These are phyloP conservation scores for Triticum monococcum DNA, from an alignment of 176 grass and related monocot species.

Conservation along the genomic window DNA sequence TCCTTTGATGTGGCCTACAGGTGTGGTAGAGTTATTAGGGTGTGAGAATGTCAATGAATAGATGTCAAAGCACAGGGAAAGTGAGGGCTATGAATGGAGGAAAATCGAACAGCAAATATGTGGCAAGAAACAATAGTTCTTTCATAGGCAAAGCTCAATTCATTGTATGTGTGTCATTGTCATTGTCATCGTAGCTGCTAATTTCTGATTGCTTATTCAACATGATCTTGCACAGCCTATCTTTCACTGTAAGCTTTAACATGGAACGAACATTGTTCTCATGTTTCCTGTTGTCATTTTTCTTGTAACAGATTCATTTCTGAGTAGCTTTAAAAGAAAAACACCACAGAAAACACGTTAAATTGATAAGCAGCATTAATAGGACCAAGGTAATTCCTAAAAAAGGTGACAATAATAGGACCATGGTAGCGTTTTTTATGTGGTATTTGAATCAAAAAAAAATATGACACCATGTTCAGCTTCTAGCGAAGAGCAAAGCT, in stretches of 20 bases:
- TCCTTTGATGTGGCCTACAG: conserved; percentile 36
- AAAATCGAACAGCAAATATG: neutral
- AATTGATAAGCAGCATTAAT: neutral
- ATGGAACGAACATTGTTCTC: neutral
- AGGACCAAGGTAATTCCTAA: neutral
- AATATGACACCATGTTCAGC: neutral
- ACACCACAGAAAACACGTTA: neutral
- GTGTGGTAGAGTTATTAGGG: conserved; percentile 24
- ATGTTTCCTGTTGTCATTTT: neutral
- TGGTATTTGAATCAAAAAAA: neutral
- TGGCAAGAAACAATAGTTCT: neutral
- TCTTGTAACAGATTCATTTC: neutral
- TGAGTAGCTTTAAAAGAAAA: neutral
- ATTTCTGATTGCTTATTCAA: neutral
- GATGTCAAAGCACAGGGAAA: conserved; percentile 25
- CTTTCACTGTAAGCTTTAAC: neutral
- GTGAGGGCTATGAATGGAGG: neutral
- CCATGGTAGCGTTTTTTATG: neutral
- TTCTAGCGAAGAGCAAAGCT: neutral
- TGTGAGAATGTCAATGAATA: conserved; percentile 27
- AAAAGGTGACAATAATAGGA: neutral
- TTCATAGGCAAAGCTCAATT: conserved; percentile 6
- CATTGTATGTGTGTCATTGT: neutral
- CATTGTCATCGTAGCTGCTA: neutral
- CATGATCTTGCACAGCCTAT: neutral